Evolutionary conservation across 106 monocot genomes (phyloP).

Genomic region (Gastrodia elata): DNA sequence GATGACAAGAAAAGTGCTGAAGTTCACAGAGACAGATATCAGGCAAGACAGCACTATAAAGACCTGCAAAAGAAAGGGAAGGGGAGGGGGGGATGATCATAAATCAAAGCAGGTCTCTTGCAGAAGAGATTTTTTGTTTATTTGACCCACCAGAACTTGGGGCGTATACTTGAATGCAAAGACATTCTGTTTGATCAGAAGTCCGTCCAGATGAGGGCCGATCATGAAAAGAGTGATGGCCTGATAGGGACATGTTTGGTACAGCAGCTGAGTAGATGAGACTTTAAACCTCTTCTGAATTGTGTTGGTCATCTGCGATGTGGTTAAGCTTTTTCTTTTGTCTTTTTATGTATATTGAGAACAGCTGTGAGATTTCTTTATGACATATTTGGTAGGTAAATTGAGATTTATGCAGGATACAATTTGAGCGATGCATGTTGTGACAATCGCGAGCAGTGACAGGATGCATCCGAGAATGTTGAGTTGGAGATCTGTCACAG

Average conservation of each 20-base stretch:
- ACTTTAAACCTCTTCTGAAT: constrained; percentile 98
- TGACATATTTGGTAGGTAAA: not conserved
- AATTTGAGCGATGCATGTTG: constrained; percentile 92
- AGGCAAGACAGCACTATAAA: constrained; percentile 83
- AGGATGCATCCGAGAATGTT: constrained; percentile 73
- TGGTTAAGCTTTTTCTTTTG: constrained; percentile 35
- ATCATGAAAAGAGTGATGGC: constrained; percentile 65
- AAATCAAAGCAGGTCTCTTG: not conserved
- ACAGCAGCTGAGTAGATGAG: constrained; percentile 88
- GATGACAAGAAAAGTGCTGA: constrained; percentile 91
- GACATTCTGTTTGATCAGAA: constrained; percentile 72
- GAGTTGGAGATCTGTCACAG: constrained; percentile 91
- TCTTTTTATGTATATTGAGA: not conserved
- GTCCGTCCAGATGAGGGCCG: constrained; percentile 91
- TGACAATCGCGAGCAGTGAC: constrained; percentile 77
- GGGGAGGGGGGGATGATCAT: not conserved
- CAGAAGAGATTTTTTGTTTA: constrained; percentile 8
- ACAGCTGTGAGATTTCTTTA: not conserved
- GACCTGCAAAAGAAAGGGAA: constrained; percentile 32
- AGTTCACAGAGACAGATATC: constrained; percentile 88
- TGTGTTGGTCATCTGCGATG: constrained; percentile 88
- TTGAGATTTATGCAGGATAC: constrained; percentile 55
- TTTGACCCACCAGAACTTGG: constrained; percentile 61
- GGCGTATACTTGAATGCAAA: constrained; percentile 84
- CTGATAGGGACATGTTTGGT: constrained; percentile 94